phyloP scores from a whole-genome alignment of 805 yeast species.

The Candida bentonensis region DNA sequence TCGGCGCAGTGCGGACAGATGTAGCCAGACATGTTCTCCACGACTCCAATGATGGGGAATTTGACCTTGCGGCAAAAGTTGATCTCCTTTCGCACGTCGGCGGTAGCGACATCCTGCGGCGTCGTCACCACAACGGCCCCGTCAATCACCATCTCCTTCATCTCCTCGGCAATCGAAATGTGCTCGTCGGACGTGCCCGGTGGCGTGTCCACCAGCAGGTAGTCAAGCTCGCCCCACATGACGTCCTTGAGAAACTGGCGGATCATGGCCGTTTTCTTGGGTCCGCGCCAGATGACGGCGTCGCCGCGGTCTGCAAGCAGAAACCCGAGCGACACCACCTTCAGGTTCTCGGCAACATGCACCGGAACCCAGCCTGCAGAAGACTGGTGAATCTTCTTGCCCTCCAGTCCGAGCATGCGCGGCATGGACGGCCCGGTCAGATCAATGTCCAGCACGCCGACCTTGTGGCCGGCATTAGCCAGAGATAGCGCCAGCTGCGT shows the following conservation, averaged over 20 bases:
- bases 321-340: constrained; percentile 82
- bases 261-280: constrained; percentile 96
- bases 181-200: constrained; percentile 99
- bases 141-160: constrained; percentile 51
- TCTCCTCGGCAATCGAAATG: constrained; percentile 88
- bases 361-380: constrained; percentile 91
- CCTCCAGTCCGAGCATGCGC: constrained; percentile 87
- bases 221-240: constrained; percentile 71
- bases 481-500: constrained; percentile 84
- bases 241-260: constrained; percentile 86
- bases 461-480: constrained; percentile 54
- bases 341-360: constrained; percentile 30
- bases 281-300: constrained; percentile 97
- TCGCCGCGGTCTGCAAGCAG: constrained; percentile 70
- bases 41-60: constrained; percentile 65
- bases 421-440: constrained; percentile 95
- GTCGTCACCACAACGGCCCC: constrained; percentile 95
- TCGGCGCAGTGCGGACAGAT: constrained; percentile 90
- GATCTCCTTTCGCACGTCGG: constrained; percentile 89
- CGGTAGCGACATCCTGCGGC: constrained; percentile 85
- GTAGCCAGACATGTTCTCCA: constrained; percentile 96
- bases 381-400: constrained; percentile 65
- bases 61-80: constrained; percentile 82
- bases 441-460: constrained; percentile 94
- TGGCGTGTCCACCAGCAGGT: constrained; percentile 86